phyloP scores from a whole-genome alignment of 2,329 filamentous ascomycete genomes.

The Colletotrichum navitas region DNA sequence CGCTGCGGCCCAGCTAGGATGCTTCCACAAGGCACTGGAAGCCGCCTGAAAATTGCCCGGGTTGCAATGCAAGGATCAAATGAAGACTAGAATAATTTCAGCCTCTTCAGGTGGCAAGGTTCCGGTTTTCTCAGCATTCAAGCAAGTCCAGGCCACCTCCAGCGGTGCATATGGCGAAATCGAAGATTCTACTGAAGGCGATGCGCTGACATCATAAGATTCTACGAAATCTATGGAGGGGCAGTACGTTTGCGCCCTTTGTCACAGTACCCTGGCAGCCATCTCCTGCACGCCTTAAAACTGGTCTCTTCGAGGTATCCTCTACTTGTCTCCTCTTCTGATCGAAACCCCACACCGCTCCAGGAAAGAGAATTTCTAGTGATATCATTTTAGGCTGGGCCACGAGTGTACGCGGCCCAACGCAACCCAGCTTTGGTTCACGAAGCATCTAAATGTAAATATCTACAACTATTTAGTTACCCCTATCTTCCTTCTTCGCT shows the following conservation, averaged over 20 bases:
- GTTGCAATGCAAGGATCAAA: constrained; percentile 23
- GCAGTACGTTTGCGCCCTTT: constrained; percentile 11
- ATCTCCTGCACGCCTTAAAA: constrained; percentile 18
- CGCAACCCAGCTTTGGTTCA: constrained; percentile 20
- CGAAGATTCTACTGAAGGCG: constrained; percentile 22
- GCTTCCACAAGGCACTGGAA: constrained; percentile 25
- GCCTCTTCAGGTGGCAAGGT: constrained; percentile 28
- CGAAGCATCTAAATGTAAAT: constrained; percentile 33
- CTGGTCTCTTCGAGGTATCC: constrained; percentile 17
- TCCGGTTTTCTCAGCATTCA: constrained; percentile 24
- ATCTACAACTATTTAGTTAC: not conserved
- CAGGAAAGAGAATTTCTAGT: constrained; percentile 31
- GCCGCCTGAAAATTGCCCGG: constrained; percentile 23
- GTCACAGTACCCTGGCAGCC: constrained; percentile 26
- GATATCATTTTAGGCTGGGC: constrained; percentile 32
- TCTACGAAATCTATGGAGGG: constrained; percentile 33
- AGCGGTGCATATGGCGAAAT: constrained; percentile 11
- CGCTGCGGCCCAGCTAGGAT: constrained; percentile 31
- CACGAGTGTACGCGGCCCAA: not conserved
- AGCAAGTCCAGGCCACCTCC: constrained; percentile 1
- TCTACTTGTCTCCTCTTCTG: constrained; percentile 19
- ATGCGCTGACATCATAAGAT: constrained; percentile 39
- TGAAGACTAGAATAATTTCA: constrained; percentile 16
- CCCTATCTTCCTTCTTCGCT: no score
- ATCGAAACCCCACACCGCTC: constrained; percentile 28